Base-by-base conservation (phyloP, 805 yeast species). In the Wickerhamia fluorescens region DNA sequence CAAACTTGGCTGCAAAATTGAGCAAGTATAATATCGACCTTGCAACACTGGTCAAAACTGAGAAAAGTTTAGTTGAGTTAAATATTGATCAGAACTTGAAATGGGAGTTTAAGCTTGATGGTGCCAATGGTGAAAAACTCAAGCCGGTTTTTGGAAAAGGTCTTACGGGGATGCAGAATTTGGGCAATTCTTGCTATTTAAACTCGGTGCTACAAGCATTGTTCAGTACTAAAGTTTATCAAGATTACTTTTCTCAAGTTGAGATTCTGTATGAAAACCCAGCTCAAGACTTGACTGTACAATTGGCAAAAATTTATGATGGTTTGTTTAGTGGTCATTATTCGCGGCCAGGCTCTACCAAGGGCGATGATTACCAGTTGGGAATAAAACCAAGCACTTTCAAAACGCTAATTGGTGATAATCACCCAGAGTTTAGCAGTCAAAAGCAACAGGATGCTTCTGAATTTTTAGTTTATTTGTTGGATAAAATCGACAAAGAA, bases 381-480 rank as follows among this genome's bases (percentile, higher is more conserved):
- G 96, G 97, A 4, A 67, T 92, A 12, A 71, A 74, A 29, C 96
- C 96, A 0, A 61, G 73, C 1, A 67, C 80, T 27, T 78, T 92
- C 55, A 89, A 89, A 51, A 61, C 73, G 6, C 58, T 86, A 15
- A 64, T 92, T 29, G 96, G 96, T 3, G 69, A 70, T 28, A 73
- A 74, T 20, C 94, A 92, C 51, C 65, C 66, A 11, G 98, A 92
- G 46, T 92, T 92, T 44, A 66, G 78, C 25, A 78, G 95, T 0
- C 83, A 78, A 68, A 74, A 77, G 42, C 99, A 92, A 50, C 98
- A 92, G 53, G 99, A 92, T 60, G 92, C 97, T 0, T 82, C 78
- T 61, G 98, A 92, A 52, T 92, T 87, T 48, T 71, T 87, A 55
- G 56, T 73, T 4, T 81, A 76, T 48, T 53, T 89, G 6, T 46